Evolutionary conservation across 768 basidiomycete species (phyloP).

Genomic region (Harrya chromipes): DNA sequence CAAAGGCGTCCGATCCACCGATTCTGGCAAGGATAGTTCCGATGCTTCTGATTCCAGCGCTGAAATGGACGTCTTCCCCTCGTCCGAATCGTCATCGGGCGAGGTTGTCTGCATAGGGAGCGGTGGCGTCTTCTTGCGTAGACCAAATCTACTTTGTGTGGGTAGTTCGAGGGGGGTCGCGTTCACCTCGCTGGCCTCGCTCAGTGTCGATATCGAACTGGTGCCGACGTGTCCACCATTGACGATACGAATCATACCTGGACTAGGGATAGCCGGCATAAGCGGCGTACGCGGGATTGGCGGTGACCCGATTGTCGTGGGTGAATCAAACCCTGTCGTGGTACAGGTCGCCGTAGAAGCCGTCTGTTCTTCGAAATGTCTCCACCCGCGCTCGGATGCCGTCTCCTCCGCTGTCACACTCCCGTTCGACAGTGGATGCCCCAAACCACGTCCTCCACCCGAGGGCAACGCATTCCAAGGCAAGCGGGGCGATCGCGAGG

Average conservation of each 20-base stretch:
- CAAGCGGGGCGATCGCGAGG: constrained; percentile 37
- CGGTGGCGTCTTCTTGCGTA: constrained; percentile 40
- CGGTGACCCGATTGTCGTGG: constrained; percentile 37
- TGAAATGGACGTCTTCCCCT: constrained; percentile 27
- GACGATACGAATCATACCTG: constrained; percentile 24
- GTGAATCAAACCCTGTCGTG: constrained; percentile 35
- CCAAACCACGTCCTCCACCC: constrained; percentile 32
- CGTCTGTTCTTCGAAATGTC: constrained; percentile 20
- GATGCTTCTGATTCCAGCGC: constrained; percentile 36
- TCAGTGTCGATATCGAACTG: constrained; percentile 32
- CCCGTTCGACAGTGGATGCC: constrained; percentile 16
- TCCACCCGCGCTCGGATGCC: constrained; percentile 30
- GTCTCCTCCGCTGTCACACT: constrained; percentile 20
- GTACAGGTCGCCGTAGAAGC: background rate
- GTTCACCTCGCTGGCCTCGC: constrained; percentile 23
- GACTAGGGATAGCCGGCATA: constrained; percentile 15
- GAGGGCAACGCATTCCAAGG: constrained; percentile 39
- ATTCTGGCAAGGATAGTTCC: constrained; percentile 25
- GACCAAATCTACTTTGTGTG: constrained; percentile 26
- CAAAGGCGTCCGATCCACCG: constrained; percentile 29
- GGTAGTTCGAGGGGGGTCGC: constrained; percentile 25
- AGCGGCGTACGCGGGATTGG: constrained; percentile 40
- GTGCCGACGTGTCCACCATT: constrained; percentile 28
- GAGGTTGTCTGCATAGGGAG: constrained; percentile 1
- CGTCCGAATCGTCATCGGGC: constrained; percentile 21